phyloP scores from a whole-genome alignment of 805 yeast genomes.

The Kuraishia hungarica region DNA sequence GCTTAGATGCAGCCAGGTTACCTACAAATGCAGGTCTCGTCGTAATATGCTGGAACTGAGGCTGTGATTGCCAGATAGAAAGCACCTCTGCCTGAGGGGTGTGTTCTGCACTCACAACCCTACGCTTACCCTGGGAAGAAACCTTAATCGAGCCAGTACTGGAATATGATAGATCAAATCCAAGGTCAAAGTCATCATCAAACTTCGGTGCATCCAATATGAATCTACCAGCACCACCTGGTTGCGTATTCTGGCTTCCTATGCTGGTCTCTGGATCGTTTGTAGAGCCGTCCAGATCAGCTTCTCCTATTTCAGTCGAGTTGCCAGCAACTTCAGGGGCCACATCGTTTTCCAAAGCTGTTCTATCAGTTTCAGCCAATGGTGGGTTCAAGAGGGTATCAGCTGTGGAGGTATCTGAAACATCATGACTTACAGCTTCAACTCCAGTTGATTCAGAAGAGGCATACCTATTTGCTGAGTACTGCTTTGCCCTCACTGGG shows the following conservation, averaged over 20 bases:
- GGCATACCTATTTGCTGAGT: neutral
- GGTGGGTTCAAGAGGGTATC: neutral
- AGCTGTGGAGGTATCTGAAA: conserved; percentile 29
- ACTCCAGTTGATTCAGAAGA: neutral
- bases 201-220: conserved; percentile 25
- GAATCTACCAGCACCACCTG: conserved; percentile 13
- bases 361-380: neutral
- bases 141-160: neutral
- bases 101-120: conserved; percentile 14
- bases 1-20: conserved; percentile 11
- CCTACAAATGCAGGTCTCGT: neutral
- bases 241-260: neutral
- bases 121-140: neutral
- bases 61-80: conserved; percentile 26
- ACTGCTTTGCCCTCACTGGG: neutral
- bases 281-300: neutral
- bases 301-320: neutral
- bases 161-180: conserved; percentile 27
- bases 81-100: conserved; percentile 19
- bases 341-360: neutral
- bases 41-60: conserved; percentile 1
- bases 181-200: conserved; percentile 30
- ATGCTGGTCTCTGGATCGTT: conserved; percentile 4
- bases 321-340: neutral
- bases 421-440: conserved; percentile 19